phyloP scores from a whole-genome alignment of 495 filamentous ascomycete genomes.

The Xylaria nigripes region DNA sequence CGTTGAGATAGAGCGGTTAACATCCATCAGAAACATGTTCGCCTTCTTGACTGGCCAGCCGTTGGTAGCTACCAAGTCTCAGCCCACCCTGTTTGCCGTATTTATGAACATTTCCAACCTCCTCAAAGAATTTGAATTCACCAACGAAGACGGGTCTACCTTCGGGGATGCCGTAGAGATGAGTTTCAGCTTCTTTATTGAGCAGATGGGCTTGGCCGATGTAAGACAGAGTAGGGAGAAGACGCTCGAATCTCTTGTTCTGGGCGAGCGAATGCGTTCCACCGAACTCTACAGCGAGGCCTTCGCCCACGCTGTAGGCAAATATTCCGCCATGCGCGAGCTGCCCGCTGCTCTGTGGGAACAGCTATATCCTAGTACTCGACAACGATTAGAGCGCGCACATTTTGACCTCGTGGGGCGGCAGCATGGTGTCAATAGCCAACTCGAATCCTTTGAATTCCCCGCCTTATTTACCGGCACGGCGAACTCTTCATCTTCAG shows the following conservation, averaged over 20 bases:
- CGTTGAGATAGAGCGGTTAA: slow-evolving; percentile 57
- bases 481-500: slow-evolving; percentile 65
- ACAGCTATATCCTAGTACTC: slow-evolving; percentile 61
- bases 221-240: slow-evolving; percentile 78
- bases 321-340: slow-evolving; percentile 64
- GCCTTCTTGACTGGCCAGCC: slow-evolving; percentile 77
- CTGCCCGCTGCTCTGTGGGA: slow-evolving; percentile 59
- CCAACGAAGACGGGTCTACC: slow-evolving; percentile 69
- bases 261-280: slow-evolving; percentile 79
- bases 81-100: slow-evolving; percentile 61
- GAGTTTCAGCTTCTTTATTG: slow-evolving; percentile 68
- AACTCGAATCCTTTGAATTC: slow-evolving; percentile 77
- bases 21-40: slow-evolving; percentile 82
- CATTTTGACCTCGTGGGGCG: slow-evolving; percentile 69
- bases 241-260: slow-evolving; percentile 78
- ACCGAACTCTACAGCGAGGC: slow-evolving; percentile 80
- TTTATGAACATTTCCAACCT: slow-evolving; percentile 63
- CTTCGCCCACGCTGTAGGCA: slow-evolving; percentile 88
- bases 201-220: slow-evolving; percentile 69
- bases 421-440: slow-evolving; percentile 54
- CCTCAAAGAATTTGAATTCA: slow-evolving; percentile 67
- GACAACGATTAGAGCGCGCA: slow-evolving; percentile 71
- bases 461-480: slow-evolving; percentile 84
- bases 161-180: slow-evolving; percentile 68
- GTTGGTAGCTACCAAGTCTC: slow-evolving; percentile 64